These are phyloP conservation scores for Amaranthus hypochondriacus DNA, from an alignment of 148 eudicot species.

Conservation along the genomic window DNA sequence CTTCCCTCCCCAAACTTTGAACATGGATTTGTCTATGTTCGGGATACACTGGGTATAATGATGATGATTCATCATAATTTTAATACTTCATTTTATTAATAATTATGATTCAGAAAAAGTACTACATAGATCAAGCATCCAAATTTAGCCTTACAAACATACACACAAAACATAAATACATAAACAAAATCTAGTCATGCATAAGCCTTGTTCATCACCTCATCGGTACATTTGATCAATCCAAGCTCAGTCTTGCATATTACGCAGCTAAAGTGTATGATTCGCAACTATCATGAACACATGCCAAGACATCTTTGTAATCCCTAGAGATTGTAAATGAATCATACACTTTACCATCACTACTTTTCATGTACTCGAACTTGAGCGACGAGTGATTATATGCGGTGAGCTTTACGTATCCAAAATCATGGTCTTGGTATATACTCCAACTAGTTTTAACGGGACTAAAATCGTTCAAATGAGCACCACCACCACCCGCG, in stretches of 20 bases:
- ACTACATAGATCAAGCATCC: no score
- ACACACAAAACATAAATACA: no score
- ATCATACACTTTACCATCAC: conserved; percentile 23
- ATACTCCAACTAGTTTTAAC: conserved; percentile 62
- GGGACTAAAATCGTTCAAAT: conserved; percentile 44
- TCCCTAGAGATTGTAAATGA: conserved; percentile 28
- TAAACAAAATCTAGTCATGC: no score
- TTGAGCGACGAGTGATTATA: conserved; percentile 57
- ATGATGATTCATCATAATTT: no score
- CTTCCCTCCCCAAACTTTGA: no score
- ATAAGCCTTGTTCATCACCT: no score
- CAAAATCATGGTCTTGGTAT: conserved; percentile 57
- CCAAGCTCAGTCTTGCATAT: neutral
- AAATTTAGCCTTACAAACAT: no score
- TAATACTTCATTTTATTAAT: no score
- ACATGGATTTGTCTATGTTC: no score
- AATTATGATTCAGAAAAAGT: no score
- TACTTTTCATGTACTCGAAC: conserved; percentile 71
- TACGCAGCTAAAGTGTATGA: conserved; percentile 14
- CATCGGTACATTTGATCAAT: no score
- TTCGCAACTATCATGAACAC: conserved; percentile 27
- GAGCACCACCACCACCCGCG: conserved; percentile 72
- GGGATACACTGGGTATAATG: conserved; percentile 15
- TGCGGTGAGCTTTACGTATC: conserved; percentile 79
- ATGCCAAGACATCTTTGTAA: conserved; percentile 27